These are phyloP conservation scores for Berkeleyomyces rouxiae DNA, from an alignment of 2,329 filamentous ascomycete genomes.

Conservation along the genomic window DNA sequence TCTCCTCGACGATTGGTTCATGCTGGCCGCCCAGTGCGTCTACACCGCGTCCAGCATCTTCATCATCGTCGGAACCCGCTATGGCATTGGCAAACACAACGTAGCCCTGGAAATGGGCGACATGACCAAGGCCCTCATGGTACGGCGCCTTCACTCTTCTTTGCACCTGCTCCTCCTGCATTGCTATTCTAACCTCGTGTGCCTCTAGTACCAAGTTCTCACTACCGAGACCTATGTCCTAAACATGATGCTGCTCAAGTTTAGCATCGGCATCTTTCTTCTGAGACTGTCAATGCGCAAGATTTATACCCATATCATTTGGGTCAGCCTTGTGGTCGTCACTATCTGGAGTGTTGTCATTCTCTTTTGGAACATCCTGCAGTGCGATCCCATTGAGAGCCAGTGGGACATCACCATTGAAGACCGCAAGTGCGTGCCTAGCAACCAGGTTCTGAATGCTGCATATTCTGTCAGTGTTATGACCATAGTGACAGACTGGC, in stretches of 20 bases:
- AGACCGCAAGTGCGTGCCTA: slow-evolving; percentile 26
- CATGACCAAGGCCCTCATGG: slow-evolving; percentile 31
- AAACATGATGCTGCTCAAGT: slow-evolving; percentile 40
- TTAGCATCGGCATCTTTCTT: slow-evolving; percentile 37
- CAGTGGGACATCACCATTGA: slow-evolving; percentile 37
- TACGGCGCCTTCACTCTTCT: slow-evolving; percentile 15
- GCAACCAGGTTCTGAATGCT: slow-evolving; percentile 28
- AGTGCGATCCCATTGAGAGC: slow-evolving; percentile 32
- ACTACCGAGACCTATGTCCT: slow-evolving; percentile 33
- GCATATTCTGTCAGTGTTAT: slow-evolving; percentile 36
- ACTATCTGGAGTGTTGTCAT: slow-evolving; percentile 29
- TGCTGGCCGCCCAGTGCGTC: slow-evolving; percentile 28
- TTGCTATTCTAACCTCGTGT: background rate
- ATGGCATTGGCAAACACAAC: slow-evolving; percentile 33
- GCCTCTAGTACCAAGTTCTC: slow-evolving; percentile 31
- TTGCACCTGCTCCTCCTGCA: background rate
- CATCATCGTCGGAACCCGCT: slow-evolving; percentile 26
- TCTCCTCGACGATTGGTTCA: slow-evolving; percentile 36
- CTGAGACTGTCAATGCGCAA: slow-evolving; percentile 30
- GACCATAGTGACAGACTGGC: slow-evolving; percentile 37
- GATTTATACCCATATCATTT: slow-evolving; percentile 32
- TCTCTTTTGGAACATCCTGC: slow-evolving; percentile 36
- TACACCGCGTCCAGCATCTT: slow-evolving; percentile 33
- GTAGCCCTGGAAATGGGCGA: slow-evolving; percentile 24
- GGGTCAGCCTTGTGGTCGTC: slow-evolving; percentile 29